Conservation (phyloP, 176 grass and related monocot genomes). For the Cenchrus purpureus region DNA sequence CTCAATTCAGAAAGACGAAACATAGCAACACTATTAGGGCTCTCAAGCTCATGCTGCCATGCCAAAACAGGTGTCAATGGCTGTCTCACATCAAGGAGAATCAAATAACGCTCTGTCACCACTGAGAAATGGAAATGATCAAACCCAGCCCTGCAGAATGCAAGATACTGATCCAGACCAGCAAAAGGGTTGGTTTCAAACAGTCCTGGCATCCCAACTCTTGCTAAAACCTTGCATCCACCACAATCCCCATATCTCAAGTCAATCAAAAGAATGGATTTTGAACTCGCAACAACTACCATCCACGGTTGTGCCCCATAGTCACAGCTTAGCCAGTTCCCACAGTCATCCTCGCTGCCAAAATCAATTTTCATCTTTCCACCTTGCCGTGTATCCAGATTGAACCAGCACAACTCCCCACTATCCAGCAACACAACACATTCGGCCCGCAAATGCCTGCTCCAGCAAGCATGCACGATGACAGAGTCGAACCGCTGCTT, state of each 20-base stretch:
- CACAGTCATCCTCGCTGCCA: slow-evolving; percentile 35
- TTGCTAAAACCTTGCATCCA: slow-evolving; percentile 53
- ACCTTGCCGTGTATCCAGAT: slow-evolving; percentile 51
- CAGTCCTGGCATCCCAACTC: slow-evolving; percentile 46
- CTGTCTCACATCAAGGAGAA: slow-evolving; percentile 65
- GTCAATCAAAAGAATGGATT: slow-evolving; percentile 68
- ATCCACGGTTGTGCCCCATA: slow-evolving; percentile 73
- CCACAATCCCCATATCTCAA: slow-evolving; percentile 46
- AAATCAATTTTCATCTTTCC: slow-evolving; percentile 55
- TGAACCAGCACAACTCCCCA: slow-evolving; percentile 77
- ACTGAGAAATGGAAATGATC: slow-evolving; percentile 73
- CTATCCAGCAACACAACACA: slow-evolving; percentile 64
- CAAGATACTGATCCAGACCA: slow-evolving; percentile 54
- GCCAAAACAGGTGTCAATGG: slow-evolving; percentile 60
- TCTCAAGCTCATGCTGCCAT: slow-evolving; percentile 74
- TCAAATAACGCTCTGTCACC: slow-evolving; percentile 60
- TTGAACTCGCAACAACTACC: slow-evolving; percentile 58
- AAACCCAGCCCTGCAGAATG: slow-evolving; percentile 75
- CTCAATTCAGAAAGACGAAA: slow-evolving; percentile 65
- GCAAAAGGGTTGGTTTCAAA: slow-evolving; percentile 55
- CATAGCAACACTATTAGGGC: slow-evolving; percentile 68
- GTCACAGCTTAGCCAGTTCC: slow-evolving; percentile 73
- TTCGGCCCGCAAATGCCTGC: slow-evolving; percentile 64
- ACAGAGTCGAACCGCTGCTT: slow-evolving; percentile 60
- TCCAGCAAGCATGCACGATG: slow-evolving; percentile 76